Base-by-base conservation (phyloP, 2,329 filamentous ascomycete species). In the Colletotrichum acutatum region DNA sequence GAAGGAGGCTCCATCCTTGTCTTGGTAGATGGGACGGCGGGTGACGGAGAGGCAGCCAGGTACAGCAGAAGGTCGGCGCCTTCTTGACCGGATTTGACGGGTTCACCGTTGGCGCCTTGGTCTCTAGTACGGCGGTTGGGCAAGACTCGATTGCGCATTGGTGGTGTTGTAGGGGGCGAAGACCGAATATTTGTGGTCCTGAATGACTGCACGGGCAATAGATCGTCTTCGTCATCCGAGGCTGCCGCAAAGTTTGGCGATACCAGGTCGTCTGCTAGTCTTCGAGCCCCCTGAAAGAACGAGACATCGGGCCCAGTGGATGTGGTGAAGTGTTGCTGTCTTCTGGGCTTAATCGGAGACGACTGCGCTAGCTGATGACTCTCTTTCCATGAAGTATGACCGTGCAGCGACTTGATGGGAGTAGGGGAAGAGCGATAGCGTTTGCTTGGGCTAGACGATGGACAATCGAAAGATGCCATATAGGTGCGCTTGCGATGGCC, bases 11-110 rank as follows among this genome's bases (percentile, higher is more conserved):
- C 90, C 88, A 92, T 91, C 72, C 88, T 82, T 14, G 85, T 82
- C 76, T 84, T 89, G 62, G 78, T 81, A 30, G 83, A 83, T 28
- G 87, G 86, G 66, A 92, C 91, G 59, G 94, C 95, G 0, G 95
- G 95, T 0, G 95, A 97, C 0, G 97, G 97, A 7, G 96, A 98
- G 64, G 95, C 94, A 61, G 95, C 95, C 19, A 98, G 90, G 81
- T 96, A 98, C 52, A 96, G 86, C 28, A 97, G 85, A 49, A 96
- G 84, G 80, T 95, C 94, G 19, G 93, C 94, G 34, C 95, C 95
- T 79, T 98, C 94, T 79, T 97, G 92, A 72, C 91, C 92, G 1
- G 87, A 83, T 79, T 92, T 92, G 28, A 89, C 87, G 59, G 84
- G 86, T 64, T 86, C 80, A 71, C 83, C 68, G 78, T 79, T 81